Base-by-base conservation (phyloP, 495 filamentous ascomycete genomes). In the Beverwykella pulmonaria region DNA sequence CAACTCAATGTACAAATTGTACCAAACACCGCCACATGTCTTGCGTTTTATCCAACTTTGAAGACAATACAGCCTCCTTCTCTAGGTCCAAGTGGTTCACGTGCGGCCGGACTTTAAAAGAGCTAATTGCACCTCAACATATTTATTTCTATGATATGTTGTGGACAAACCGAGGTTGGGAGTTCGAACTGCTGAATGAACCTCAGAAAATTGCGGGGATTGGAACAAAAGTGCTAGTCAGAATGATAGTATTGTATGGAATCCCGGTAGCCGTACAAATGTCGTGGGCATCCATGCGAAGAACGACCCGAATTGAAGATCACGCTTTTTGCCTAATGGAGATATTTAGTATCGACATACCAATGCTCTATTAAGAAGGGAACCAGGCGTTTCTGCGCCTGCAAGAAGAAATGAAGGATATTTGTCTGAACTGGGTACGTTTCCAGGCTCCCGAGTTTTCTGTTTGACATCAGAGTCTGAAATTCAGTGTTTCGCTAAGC, bases 1-100 rank as follows among this genome's bases (percentile, higher is more conserved):
- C 59, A 64, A 64, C 34, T 69, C 65, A 19, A 63, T 69, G 65
- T 69, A 32, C 23, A 7, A 34, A 19, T 64, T 20, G 5, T 69
- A 69, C 25, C 10, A 50, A 44, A 53, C 12, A 41, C 65, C 10
- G 19, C 12, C 22, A 36, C 52, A 4, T 69, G 65, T 41, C 27
- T 52, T 15, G 65, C 39, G 3, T 69, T 63, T 53, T 59, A 10
- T 25, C 19, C 26, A 60, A 61, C 27, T 46, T 25, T 32, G 29
- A 15, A 10, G 39, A 32, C 7, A n/a, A 8, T n/a, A 1, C 47
- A 2, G 34, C 17, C 10, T 10, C 41, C 29, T 17, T 17, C 15
- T 25, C 9, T 5, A 20, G 44, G 5, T 56, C 32, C 1, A 55
- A 49, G 34, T 67, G 57, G 63, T 54, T 67, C 27, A 53, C 39